Percentiles rank a stretch among this genome's conserved stretches.
Evolutionary conservation across 345 rosid genomes (phyloP).

Genomic region (Trapa incisa): DNA sequence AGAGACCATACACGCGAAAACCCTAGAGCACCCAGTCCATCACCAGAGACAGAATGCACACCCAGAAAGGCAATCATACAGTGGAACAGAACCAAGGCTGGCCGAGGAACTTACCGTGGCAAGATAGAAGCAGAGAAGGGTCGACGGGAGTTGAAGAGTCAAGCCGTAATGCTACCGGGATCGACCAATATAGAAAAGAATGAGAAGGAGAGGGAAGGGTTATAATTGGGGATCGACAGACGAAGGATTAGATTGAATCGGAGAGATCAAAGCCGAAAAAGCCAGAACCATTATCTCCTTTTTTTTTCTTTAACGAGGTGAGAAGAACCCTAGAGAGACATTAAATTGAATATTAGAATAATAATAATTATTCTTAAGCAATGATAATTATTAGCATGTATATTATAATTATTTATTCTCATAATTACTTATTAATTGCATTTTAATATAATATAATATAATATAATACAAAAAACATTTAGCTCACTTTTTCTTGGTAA

Average conservation of each 20-base stretch:
- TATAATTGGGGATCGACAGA: background rate
- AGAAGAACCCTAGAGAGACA: too few relatives aligned
- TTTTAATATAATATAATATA: too few relatives aligned
- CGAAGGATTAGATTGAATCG: constrained; percentile 6
- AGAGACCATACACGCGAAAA: constrained; percentile 1
- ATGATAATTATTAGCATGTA: background rate
- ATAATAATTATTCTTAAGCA: background rate
- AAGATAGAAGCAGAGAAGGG: background rate
- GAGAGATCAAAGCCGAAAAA: background rate
- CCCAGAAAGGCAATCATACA: background rate
- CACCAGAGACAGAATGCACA: background rate
- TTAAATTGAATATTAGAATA: background rate
- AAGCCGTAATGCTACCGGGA: background rate
- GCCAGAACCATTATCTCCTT: too few relatives aligned
- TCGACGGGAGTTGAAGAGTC: background rate
- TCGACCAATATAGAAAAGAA: background rate
- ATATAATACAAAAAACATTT: too few relatives aligned
- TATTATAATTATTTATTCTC: background rate
- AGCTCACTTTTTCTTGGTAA: too few relatives aligned
- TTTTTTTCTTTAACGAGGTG: too few relatives aligned
- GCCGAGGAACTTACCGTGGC: constrained; percentile 1
- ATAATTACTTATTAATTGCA: background rate
- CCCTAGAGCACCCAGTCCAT: background rate
- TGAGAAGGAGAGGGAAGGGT: background rate
- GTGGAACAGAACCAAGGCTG: background rate